phyloP scores from a whole-genome alignment of 2,329 filamentous ascomycete genomes.

The Colletotrichum camelliae region DNA sequence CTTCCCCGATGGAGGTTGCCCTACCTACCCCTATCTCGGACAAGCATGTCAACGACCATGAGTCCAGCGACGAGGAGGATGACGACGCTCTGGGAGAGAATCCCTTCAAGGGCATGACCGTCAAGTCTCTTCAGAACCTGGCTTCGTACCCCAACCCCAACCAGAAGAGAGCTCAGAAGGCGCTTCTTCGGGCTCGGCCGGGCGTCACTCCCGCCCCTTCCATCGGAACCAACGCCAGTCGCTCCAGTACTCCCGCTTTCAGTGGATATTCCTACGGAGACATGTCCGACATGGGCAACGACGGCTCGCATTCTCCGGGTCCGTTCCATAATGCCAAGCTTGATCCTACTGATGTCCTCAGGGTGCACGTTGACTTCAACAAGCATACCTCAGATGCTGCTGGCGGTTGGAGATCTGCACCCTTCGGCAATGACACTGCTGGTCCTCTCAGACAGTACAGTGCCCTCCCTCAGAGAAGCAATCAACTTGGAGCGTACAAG shows the following conservation, averaged over 20 bases:
- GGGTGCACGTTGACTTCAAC: neutral
- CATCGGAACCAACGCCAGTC: conserved; percentile 21
- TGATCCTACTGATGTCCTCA: neutral
- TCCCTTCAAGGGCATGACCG: conserved; percentile 42
- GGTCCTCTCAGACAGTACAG: neutral
- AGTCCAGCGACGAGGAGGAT: conserved; percentile 26
- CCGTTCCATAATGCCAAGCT: neutral
- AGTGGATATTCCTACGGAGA: neutral
- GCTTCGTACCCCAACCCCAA: conserved; percentile 62
- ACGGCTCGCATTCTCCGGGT: neutral
- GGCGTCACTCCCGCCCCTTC: conserved; percentile 13
- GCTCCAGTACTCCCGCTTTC: conserved; percentile 10
- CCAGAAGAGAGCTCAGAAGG: conserved; percentile 56
- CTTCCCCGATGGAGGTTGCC: conserved; percentile 25
- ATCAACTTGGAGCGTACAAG: conserved; percentile 18
- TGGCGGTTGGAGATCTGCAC: neutral
- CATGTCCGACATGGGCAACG: neutral
- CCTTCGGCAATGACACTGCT: conserved; percentile 4
- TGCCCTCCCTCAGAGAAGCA: neutral
- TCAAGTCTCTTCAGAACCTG: conserved; percentile 57
- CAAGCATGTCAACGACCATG: conserved; percentile 27
- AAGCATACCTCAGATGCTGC: neutral
- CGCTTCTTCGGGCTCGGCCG: conserved; percentile 39
- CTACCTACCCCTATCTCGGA: conserved; percentile 27
- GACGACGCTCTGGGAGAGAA: conserved; percentile 31